A percentile compares a stretch with the other conserved stretches of the same genome.
These are phyloP conservation scores for Tuber borchii DNA, from an alignment of 495 filamentous ascomycete genomes.

Conservation along the genomic window DNA sequence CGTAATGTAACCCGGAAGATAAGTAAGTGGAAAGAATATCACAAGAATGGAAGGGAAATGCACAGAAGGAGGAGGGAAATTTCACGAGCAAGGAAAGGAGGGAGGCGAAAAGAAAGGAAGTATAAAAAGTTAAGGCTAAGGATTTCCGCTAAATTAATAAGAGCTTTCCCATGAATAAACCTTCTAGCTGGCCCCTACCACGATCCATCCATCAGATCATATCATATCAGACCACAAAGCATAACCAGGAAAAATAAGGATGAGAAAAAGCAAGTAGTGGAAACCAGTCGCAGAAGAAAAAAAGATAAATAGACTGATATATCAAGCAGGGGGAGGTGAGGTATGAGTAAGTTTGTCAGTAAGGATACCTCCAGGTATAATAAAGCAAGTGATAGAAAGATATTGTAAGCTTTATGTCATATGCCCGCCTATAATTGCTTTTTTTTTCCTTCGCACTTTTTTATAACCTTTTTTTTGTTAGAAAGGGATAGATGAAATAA, in stretches of 20 bases:
- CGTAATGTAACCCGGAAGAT: background rate
- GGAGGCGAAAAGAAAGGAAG: background rate
- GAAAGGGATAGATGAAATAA: background rate
- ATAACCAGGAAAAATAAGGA: conserved; percentile 13
- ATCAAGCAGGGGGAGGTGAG: conserved; percentile 57
- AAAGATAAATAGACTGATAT: conserved; percentile 59
- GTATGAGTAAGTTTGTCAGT: background rate
- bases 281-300: conserved; percentile 14
- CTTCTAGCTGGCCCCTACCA: conserved; percentile 1
- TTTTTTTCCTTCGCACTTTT: background rate
- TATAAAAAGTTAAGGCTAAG: conserved; percentile 1
- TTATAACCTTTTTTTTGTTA: background rate
- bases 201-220: conserved; percentile 7
- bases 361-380: background rate
- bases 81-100: background rate
- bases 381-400: conserved; percentile 3
- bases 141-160: conserved; percentile 7
- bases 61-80: background rate
- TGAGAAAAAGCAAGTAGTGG: conserved; percentile 8
- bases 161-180: conserved; percentile 9
- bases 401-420: background rate
- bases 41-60: conserved; percentile 1
- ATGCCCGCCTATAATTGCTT: background rate
- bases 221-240: conserved; percentile 11
- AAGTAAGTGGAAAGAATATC: background rate